Base-by-base conservation (phyloP, 2,329 filamentous ascomycete species). In the Blastomyces gilchristii region DNA sequence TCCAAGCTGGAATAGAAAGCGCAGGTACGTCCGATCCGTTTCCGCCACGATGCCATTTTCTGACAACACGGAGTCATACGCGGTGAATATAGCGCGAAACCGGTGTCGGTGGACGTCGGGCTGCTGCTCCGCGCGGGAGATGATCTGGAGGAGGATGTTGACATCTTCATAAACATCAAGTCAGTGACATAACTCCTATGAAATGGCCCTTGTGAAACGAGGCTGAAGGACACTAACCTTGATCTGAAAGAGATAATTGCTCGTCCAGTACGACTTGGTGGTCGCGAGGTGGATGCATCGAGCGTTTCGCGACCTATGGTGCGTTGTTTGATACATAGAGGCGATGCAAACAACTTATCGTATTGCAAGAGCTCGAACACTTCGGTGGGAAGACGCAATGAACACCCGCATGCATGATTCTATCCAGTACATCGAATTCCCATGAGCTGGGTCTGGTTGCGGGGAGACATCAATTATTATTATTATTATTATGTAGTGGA, bases 1-100 rank as follows among this genome's bases (percentile, higher is more conserved):
- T 61, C 89, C 88, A 72, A 96, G 85, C 69, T 87, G 87, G 73
- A 94, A 90, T 63, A 96, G 77, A 69, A 95, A 86, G 66, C 87
- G 85, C 67, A 91, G 86, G 70, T 91, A 87, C 68, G 88, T 85
- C 68, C 86, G 85, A 70, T 92, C 89, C 68, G 88, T 81, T 69
- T 89, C 86, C n/a, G 85, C 82, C 64, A 90, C 82, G 67, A 90
- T 79, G 62, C 85, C 87, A 77, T 89, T 80, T 67, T 85, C 80
- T 5, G 83, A 84, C n/a, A 96, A 82, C 52, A 92, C 81, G 63
- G 84, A 81, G 71, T 94, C 88, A 72, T 95, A 95, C 39, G 90
- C 90, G 61, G 83, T 82, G 75, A 95, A 95, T 22, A 96, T 82
- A 11, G 90, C 90, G 71, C 86, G 86, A 63, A 88, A 90, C 3